Evolutionary conservation across 495 filamentous ascomycete genomes (phyloP).

Genomic region (Penicillium ucsense): DNA sequence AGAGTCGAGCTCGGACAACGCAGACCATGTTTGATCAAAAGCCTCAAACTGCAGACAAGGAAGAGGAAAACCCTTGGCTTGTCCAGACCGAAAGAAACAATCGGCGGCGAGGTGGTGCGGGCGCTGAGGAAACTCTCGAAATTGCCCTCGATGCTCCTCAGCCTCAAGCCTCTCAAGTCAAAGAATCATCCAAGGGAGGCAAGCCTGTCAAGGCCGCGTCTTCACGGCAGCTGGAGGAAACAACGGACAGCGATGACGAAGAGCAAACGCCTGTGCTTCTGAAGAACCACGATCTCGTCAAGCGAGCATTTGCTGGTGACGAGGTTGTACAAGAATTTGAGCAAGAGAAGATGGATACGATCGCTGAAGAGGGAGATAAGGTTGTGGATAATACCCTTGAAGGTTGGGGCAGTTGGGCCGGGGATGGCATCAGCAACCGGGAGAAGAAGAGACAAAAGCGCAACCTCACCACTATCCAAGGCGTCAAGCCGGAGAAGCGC

Average conservation of each 20-base stretch:
- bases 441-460: conserved; percentile 51
- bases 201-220: conserved; percentile 11
- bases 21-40: conserved; percentile 11
- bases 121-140: conserved; percentile 29
- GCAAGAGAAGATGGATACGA: conserved; percentile 63
- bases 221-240: conserved; percentile 15
- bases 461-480: conserved; percentile 59
- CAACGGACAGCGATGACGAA: conserved; percentile 45
- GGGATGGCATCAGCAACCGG: conserved; percentile 63
- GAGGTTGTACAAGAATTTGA: conserved; percentile 79
- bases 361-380: conserved; percentile 76
- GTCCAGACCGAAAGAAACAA: conserved; percentile 32
- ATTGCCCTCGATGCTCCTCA: conserved; percentile 26
- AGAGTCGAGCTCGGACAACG: conserved; percentile 10
- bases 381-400: conserved; percentile 75
- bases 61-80: conserved; percentile 43
- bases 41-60: conserved; percentile 9
- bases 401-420: conserved; percentile 88
- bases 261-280: conserved; percentile 53
- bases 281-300: conserved; percentile 72
- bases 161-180: conserved; percentile 9
- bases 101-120: conserved; percentile 21
- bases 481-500: conserved; percentile 65
- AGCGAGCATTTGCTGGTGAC: conserved; percentile 79
- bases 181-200: conserved; percentile 9